Evolutionary conservation across 495 filamentous ascomycete species (phyloP), one percentile per base, ranked within the genome.

Genomic region (Penicillium nucicola): DNA sequence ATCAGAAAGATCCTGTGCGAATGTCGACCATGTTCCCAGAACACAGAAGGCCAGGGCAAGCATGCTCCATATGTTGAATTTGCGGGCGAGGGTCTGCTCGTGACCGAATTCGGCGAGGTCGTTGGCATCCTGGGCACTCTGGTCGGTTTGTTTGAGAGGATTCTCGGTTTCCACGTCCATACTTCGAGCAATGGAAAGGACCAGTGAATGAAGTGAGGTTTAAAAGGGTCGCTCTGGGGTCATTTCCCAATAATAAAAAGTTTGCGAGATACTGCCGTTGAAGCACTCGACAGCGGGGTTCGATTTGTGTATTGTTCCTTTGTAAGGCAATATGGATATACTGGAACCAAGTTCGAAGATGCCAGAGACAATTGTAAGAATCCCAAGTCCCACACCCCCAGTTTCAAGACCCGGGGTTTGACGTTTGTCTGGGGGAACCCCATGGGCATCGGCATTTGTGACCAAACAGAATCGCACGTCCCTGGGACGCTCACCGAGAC

Each of bases 31-130:
- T 19, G 73, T 77, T 23, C 73, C 71, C n/a, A 75, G 52, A 11
- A 75, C 73, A 42, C 67, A 74, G 37, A 77, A 75, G 10, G 73
- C 67, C 14, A 77, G 58, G 8, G 66, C 61, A 19, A 75, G 54
- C 69, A 75, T 72, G 50, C 68, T 73, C 68, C 68, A 72, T n/a
- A 77, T 54, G 32, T 70, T 68, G 57, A 76, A 79, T 45, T 75
- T 78, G 39, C 76, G 69, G 1, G 56, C 57, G 17, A 80, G 63
- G 18, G 55, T 67, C 58, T 80, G 77, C 58, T 69, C 70, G 34
- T 80, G 77, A 35, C 77, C 77, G 47, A 80, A 58, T 6, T 65
- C 70, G 1, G 74, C 77, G 48, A 80, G 67, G 39, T 79, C 77
- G 50, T 62, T 57, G 15, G 75, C 77, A 69, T 79, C 76, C 42